These are phyloP conservation scores for Dioscorea zingiberensis DNA, from an alignment of 106 monocot species.

Conservation along the genomic window DNA sequence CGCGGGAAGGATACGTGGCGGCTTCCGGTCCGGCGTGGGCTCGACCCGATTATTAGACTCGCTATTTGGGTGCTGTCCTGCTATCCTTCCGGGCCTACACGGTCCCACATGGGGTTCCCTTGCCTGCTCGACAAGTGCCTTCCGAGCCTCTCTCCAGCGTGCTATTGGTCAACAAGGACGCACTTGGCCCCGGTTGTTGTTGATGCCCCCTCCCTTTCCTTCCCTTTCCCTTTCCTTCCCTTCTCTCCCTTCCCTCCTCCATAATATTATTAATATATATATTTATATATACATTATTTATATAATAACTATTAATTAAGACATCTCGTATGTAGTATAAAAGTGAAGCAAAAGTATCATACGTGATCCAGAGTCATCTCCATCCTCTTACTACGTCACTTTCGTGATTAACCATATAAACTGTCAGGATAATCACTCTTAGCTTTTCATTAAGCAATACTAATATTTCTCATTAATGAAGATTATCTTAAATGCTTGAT, in stretches of 20 bases:
- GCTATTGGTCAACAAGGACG: background rate
- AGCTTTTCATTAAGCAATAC: too few relatives aligned
- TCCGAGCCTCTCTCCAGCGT: background rate
- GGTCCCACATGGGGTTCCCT: background rate
- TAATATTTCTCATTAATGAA: too few relatives aligned
- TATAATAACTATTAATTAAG: background rate
- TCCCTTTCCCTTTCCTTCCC: background rate
- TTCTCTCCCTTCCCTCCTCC: background rate
- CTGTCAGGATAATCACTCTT: too few relatives aligned
- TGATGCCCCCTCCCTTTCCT: background rate
- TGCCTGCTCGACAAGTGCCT: too few relatives aligned
- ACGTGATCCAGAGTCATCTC: constrained; percentile 13
- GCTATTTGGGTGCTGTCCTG: constrained; percentile 18
- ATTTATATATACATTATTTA: too few relatives aligned
- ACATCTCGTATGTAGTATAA: constrained; percentile 7
- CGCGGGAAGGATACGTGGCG: constrained; percentile 31
- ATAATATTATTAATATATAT: too few relatives aligned
- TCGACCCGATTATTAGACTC: constrained; percentile 48
- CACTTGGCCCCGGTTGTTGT: background rate
- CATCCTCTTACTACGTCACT: too few relatives aligned
- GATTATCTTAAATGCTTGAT: too few relatives aligned
- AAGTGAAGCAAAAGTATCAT: constrained; percentile 65
- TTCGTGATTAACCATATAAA: too few relatives aligned
- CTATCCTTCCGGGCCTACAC: constrained; percentile 5
- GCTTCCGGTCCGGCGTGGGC: constrained; percentile 70